These are phyloP conservation scores for Mycena metata DNA, from an alignment of 768 basidiomycete species.

Conservation along the genomic window DNA sequence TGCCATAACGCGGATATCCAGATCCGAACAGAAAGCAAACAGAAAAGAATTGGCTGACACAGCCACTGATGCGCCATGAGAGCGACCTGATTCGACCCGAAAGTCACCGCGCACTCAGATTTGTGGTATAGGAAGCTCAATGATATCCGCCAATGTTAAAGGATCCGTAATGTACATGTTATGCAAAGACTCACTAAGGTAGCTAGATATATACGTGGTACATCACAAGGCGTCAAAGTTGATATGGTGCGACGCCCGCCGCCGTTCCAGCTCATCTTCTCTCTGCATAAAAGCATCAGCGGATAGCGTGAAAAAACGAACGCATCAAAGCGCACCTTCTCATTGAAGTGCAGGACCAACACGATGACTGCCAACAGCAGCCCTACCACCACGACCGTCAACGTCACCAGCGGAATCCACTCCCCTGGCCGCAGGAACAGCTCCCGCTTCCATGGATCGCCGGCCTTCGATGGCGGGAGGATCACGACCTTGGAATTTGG, in stretches of 20 bases:
- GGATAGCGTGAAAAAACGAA: not conserved
- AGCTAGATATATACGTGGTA: not conserved
- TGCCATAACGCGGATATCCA: no score
- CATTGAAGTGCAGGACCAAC: constrained; percentile 88
- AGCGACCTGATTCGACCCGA: no score
- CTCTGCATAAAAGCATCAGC: constrained; percentile 62
- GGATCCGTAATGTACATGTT: constrained; percentile 12
- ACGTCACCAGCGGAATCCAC: constrained; percentile 98
- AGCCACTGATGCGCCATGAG: no score
- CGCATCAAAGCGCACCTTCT: constrained; percentile 75
- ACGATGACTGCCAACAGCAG: constrained; percentile 84
- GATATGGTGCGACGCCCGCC: constrained; percentile 92
- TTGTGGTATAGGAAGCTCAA: no score
- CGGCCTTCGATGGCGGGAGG: constrained; percentile 73
- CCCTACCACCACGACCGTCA: constrained; percentile 84
- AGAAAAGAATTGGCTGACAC: no score
- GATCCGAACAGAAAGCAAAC: no score
- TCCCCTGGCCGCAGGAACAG: constrained; percentile 94
- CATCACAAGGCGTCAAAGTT: constrained; percentile 94
- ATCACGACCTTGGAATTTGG: constrained; percentile 99
- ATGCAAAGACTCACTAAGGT: constrained; percentile 6
- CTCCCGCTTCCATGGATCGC: constrained; percentile 85
- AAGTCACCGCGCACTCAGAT: no score
- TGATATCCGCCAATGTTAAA: no score
- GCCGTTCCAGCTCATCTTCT: constrained; percentile 93